Conservation (phyloP, 2,329 filamentous ascomycete genomes). For the Sporothrix sp. region DNA sequence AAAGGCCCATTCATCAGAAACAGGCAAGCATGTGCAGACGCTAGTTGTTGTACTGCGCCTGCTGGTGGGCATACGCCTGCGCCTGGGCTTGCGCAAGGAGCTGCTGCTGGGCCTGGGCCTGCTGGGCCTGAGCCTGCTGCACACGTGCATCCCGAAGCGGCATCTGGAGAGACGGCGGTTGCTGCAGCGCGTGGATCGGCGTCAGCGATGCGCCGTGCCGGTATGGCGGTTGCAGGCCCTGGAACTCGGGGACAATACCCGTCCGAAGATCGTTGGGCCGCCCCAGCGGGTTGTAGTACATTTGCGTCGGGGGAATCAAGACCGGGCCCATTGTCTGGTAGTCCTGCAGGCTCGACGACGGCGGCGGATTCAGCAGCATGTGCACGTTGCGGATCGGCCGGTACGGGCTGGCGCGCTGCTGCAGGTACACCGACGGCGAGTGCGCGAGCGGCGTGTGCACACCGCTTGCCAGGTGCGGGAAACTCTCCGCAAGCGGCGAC, state of each 20-base stretch:
- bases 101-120: slow-evolving; percentile 6
- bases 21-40: too few species aligned
- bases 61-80: background rate
- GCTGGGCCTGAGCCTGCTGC: background rate
- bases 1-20: too few species aligned
- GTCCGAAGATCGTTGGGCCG: slow-evolving; percentile 58
- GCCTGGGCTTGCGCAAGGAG: background rate
- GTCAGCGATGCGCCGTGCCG: slow-evolving; percentile 13
- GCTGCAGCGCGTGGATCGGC: slow-evolving; percentile 13
- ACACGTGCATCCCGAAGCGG: background rate
- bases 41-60: slow-evolving; percentile 1
- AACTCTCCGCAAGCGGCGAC: slow-evolving; percentile 58
- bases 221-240: slow-evolving; percentile 6
- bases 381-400: slow-evolving; percentile 82
- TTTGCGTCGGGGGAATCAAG: slow-evolving; percentile 52
- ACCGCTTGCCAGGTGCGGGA: slow-evolving; percentile 31
- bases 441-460: slow-evolving; percentile 59
- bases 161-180: slow-evolving; percentile 8
- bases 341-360: slow-evolving; percentile 67
- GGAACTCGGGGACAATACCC: slow-evolving; percentile 59
- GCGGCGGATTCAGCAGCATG: slow-evolving; percentile 81
- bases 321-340: slow-evolving; percentile 44
- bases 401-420: slow-evolving; percentile 85
- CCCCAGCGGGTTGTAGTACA: slow-evolving; percentile 74
- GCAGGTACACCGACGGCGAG: slow-evolving; percentile 79